Evolutionary conservation across 305 asterid genomes (phyloP), one percentile per base, ranked within the genome.

Genomic region (Fraxinus sp.): DNA sequence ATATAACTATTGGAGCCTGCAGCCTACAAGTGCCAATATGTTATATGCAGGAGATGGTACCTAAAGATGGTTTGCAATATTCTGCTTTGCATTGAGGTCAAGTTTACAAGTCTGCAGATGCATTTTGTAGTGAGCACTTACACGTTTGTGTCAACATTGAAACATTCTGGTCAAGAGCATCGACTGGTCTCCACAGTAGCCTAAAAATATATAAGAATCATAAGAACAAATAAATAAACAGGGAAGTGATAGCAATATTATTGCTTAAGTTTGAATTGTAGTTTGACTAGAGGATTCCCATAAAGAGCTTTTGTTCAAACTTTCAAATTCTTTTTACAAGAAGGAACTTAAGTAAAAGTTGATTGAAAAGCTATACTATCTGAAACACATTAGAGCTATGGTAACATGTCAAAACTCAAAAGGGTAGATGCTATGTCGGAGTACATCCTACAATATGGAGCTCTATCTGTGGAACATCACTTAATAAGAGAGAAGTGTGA

Each of bases 341-440:
- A 35, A 78, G 73, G n/a, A 71, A 37, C 79, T 79, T 64, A 39
- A 37, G 76, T 18, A 59, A n/a, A 35, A 39, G 66, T 81, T 41
- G 33, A 39, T n/a, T 36, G 41, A 74, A 78, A 33, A 79, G 49
- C 52, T 78, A 78, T 78, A 30, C 33, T 66, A 35, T 35, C 70
- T 64, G 85, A 76, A 78, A 28, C 79, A 35, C 18, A 76, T 52
- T 33, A 26, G 74, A 71, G 71, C 35, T 78, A 71, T 72, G 71
- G 81, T 82, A 30, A 37, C 18, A 26, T 59, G 68, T 24, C 28
- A 24, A 24, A 24, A 24, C 28, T 57, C 32, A 46, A 24, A 28
- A 57, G 26, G 68, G 68, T 57, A 37, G 41, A 22, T 57, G 80
- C 30, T 24, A 75, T 8, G n/a, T 20, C 35, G 11, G 72, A 39